Evolutionary conservation across 2,329 filamentous ascomycete species (phyloP).

Genomic region (Aureobasidium namibiae): DNA sequence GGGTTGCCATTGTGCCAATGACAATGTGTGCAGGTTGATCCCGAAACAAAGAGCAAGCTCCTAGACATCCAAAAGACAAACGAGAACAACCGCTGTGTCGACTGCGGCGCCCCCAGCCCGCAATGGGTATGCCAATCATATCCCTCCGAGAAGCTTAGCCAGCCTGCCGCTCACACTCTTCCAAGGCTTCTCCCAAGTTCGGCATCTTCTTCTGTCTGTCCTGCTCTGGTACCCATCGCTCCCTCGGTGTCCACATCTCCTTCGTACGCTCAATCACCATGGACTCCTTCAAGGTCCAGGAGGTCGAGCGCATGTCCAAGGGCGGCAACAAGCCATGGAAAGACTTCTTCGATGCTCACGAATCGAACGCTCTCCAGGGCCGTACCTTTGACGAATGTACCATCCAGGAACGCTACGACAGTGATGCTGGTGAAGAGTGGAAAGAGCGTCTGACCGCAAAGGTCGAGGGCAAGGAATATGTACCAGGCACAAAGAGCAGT

Average conservation of each 20-base stretch:
- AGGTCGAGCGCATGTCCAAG: constrained; percentile 87
- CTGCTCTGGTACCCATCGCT: constrained; percentile 89
- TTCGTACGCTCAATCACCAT: constrained; percentile 97
- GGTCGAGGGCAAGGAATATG: constrained; percentile 81
- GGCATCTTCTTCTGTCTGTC: constrained; percentile 97
- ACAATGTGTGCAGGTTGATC: constrained; percentile 58
- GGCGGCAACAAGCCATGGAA: constrained; percentile 87
- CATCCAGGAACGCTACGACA: constrained; percentile 83
- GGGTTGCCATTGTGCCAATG: neutral
- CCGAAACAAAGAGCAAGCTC: constrained; percentile 93
- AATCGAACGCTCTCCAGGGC: constrained; percentile 36
- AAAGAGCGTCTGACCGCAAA: constrained; percentile 83
- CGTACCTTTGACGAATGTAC: constrained; percentile 73
- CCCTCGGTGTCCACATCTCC: constrained; percentile 93
- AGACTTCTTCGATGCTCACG: constrained; percentile 65
- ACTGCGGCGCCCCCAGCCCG: constrained; percentile 89
- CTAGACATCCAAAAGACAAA: constrained; percentile 84
- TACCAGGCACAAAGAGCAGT: constrained; percentile 45
- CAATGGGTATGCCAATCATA: constrained; percentile 70
- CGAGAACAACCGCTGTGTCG: constrained; percentile 84
- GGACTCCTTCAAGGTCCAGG: constrained; percentile 91
- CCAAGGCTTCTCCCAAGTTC: constrained; percentile 76
- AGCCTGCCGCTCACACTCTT: neutral
- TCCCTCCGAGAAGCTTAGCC: neutral
- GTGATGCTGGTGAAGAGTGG: constrained; percentile 87